Base-by-base conservation (phyloP, 108 stramenopile species). In the Hondaea fermentalgiana region DNA sequence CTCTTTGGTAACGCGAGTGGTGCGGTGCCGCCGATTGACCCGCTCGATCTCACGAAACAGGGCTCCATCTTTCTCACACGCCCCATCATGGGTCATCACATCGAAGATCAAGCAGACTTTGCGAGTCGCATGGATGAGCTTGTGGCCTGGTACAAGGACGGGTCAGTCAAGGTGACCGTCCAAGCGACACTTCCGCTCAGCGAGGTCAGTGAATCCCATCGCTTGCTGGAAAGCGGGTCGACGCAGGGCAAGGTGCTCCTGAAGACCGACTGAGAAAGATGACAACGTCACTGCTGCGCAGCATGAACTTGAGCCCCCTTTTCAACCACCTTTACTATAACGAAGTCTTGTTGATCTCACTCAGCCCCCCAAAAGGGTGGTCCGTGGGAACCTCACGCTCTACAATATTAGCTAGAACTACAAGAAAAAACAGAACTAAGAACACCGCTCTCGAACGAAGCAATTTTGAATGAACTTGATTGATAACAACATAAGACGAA, bases 1-100 rank as follows among this genome's bases (percentile, higher is more conserved):
- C 95, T 95, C 4, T 96, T 95, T 91, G 96, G 96, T n/a, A 96
- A 96, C 92, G 95, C 96, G 23, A 95, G 95, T 23, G 96, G 96
- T 25, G 94, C 95, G 44, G 96, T 97, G 12, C 96, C 96, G 16
- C 93, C 95, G 55, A 96, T 96, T 88, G 95, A 95, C 35, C 93
- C 95, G 5, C 88, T 97, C 25, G 88, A 92, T 44, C 91, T 96
- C 87, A 93, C 94, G 58, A 93, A 91, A 10, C 94, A 95, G 64
- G 76, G 76, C 10, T 95, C 95, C 53, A 94, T 94, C 25, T 97
- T 95, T 88, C 93, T 97, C 25, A 95, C 95, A 6, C 91, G 96
- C 64, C 96, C 96, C 35, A 96, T 94, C 88, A 88, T 97, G 25
- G 83, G 93, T 69, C 95, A 97, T 83, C 96, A 97, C 92, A 93